Evolutionary conservation across 495 filamentous ascomycete genomes (phyloP), one percentile per base, ranked within the genome.

Genomic region (Apodospora peruviana): DNA sequence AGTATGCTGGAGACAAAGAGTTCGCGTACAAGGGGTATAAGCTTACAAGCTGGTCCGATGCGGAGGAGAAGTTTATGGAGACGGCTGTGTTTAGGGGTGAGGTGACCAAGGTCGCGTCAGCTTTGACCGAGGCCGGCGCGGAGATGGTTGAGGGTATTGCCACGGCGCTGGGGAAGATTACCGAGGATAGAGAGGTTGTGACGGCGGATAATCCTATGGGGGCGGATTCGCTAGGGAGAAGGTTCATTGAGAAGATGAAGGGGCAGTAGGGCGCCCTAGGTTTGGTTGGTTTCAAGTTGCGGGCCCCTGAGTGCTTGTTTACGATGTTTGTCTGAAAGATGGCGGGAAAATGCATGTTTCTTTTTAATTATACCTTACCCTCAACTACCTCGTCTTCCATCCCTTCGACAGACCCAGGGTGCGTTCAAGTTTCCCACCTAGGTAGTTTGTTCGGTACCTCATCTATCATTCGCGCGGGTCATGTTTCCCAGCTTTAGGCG

Each of bases 61-160:
- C 34, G 16, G 45, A 47, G 45, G 45, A 47, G 35, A 47, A 39
- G 45, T 47, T 47, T 24, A 47, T 47, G 45, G 45, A 47, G 45
- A 47, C 45, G 45, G 45, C 16, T 2, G 45, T 47, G 17, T 47
- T 47, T 24, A 23, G 45, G 45, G 45, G 45, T 11, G 45, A 47
- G 45, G 29, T 47, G 32, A 23, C 16, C 10, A 47, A 47, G 45
- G 45, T 47, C 12, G 45, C 2, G 32, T 8, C 45, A 12, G 23
- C 16, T 7, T 47, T 47, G 45, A 24, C 11, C 1, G 45, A 38
- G 45, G 45, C 16, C 1, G 45, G 45, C 17, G 45, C 45, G 32
- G 45, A 47, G 45, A 47, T 47, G 45, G 45, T 47, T 20, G 45
- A 47, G 45, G 45, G 45, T 3, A 14, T 47, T 14, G 35, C 16